Conservation (phyloP, 441 rosid genomes). For the Pelargonium myrrhifolium region DNA sequence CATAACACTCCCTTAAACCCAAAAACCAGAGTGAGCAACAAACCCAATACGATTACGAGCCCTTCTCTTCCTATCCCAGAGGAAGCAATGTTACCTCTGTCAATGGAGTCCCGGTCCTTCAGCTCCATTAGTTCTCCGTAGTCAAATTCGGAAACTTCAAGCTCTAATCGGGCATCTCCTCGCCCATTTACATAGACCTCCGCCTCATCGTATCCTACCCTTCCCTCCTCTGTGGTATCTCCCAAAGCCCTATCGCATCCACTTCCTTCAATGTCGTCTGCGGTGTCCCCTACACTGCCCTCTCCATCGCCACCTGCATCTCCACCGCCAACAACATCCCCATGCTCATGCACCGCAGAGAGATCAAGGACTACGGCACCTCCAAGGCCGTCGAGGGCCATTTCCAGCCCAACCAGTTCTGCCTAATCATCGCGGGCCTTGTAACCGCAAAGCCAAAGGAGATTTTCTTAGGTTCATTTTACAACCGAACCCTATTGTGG, state of each 20-base stretch:
- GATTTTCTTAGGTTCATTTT: too few species aligned
- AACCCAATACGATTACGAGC: too few species aligned
- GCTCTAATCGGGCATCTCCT: slow-evolving; percentile 83
- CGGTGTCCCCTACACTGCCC: slow-evolving; percentile 91
- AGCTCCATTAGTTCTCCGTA: slow-evolving; percentile 81
- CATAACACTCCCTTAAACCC: too few species aligned
- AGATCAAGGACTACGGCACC: slow-evolving; percentile 80
- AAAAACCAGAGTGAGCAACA: too few species aligned
- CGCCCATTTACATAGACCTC: slow-evolving; percentile 92
- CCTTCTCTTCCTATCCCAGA: too few species aligned
- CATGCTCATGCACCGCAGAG: slow-evolving; percentile 92
- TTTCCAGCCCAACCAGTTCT: slow-evolving; percentile 46
- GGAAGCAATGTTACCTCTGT: slow-evolving; percentile 26
- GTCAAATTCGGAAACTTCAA: slow-evolving; percentile 86
- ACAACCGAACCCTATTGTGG: too few species aligned
- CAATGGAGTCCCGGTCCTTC: slow-evolving; percentile 69
- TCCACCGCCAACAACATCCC: slow-evolving; percentile 57
- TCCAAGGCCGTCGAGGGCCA: slow-evolving; percentile 73
- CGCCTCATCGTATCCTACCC: slow-evolving; percentile 87
- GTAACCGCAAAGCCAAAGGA: too few species aligned
- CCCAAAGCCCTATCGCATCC: slow-evolving; percentile 52
- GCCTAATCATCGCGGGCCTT: slow-evolving; percentile 70
- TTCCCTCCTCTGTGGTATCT: slow-evolving; percentile 63
- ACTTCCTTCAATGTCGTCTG: slow-evolving; percentile 54
- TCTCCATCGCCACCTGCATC: slow-evolving; percentile 79